Conservation (phyloP, 2,329 filamentous ascomycete genomes). For the Venturiaceae sp. region DNA sequence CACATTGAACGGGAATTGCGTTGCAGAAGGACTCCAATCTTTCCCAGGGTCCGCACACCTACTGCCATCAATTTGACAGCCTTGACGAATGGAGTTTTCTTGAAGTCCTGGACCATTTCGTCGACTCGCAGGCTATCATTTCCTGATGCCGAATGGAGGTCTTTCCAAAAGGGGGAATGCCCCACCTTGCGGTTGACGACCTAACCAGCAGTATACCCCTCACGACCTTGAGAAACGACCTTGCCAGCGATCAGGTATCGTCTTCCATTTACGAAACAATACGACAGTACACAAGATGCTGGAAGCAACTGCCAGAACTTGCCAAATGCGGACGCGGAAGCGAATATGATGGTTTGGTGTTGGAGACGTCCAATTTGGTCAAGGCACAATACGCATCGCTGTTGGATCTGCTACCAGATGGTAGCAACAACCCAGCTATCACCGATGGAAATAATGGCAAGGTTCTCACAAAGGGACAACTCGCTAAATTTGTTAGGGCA, state of each 20-base stretch:
- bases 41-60: no score
- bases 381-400: neutral
- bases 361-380: neutral
- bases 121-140: no score
- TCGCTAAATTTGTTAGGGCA: slow-evolving; percentile 15
- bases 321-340: neutral
- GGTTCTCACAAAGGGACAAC: slow-evolving; percentile 15
- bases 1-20: no score
- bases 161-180: neutral
- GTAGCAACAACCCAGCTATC: slow-evolving; percentile 15
- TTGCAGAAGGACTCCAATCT: no score
- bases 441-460: slow-evolving; percentile 19
- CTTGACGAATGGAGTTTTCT: no score
- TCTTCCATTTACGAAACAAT: neutral
- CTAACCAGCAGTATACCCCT: neutral
- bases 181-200: neutral
- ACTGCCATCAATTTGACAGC: no score
- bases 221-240: neutral
- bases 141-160: neutral
- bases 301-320: neutral
- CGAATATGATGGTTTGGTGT: neutral
- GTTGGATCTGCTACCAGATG: slow-evolving; percentile 16
- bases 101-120: no score
- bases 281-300: neutral
- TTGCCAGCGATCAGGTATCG: neutral